Percentiles rank a stretch among this genome's conserved stretches.
Evolutionary conservation across 2,329 filamentous ascomycete species (phyloP).

Genomic region (Colletotrichum liriopes): DNA sequence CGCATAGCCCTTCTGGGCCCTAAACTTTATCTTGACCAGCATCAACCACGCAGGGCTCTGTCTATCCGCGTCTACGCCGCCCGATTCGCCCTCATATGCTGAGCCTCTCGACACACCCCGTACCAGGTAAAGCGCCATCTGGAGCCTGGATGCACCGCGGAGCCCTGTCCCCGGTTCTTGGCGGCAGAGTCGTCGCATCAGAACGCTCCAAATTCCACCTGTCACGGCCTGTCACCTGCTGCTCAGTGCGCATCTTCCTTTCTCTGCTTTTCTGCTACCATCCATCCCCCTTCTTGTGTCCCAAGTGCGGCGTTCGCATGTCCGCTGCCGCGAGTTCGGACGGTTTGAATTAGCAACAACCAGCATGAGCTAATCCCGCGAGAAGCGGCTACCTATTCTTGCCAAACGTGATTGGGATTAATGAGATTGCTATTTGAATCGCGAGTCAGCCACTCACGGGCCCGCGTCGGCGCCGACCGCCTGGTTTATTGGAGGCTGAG

Average conservation of each 20-base stretch:
- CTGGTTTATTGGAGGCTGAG: not conserved
- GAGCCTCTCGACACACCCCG: constrained; percentile 1
- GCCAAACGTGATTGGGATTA: constrained; percentile 12
- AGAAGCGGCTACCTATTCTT: constrained; percentile 31
- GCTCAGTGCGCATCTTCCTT: not conserved
- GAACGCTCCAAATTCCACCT: too few species aligned
- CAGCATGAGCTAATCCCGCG: not conserved
- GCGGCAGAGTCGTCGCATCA: constrained; percentile 15
- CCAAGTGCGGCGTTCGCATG: not conserved
- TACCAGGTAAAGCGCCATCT: not conserved
- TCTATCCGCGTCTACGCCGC: not conserved
- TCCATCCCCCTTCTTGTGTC: not conserved
- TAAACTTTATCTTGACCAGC: constrained; percentile 36
- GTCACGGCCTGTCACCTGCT: not conserved
- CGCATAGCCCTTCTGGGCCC: constrained; percentile 20
- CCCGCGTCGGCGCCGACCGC: constrained; percentile 12
- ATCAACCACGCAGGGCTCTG: constrained; percentile 33
- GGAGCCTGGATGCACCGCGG: constrained; percentile 6
- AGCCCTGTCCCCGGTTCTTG: constrained; percentile 27
- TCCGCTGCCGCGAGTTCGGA: constrained; percentile 25
- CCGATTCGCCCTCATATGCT: not conserved
- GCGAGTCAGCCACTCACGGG: constrained; percentile 14
- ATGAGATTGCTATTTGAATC: not conserved
- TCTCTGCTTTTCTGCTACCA: not conserved
- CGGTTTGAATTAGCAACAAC: constrained; percentile 3